Evolutionary conservation across 352 stramenopile species (phyloP).

Genomic region (Phytopythium boreale): DNA sequence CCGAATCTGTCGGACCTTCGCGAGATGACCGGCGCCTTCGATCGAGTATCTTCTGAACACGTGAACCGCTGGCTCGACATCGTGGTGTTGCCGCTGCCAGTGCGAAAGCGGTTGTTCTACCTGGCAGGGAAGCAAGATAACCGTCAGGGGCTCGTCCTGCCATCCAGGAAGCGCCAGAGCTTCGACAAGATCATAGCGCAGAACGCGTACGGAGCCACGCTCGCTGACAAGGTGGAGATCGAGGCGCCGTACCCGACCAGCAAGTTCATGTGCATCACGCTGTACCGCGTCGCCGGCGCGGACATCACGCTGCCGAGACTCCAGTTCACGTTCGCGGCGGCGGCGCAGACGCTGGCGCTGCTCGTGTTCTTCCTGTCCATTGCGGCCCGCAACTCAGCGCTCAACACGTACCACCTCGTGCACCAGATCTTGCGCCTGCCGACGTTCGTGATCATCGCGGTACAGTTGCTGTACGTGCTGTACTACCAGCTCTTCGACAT

Average conservation of each 20-base stretch:
- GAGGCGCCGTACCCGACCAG: constrained; percentile 13
- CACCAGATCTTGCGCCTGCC: constrained; percentile 28
- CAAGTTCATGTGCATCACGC: constrained; percentile 21
- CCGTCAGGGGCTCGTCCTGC: constrained; percentile 21
- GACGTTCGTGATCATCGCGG: constrained; percentile 33
- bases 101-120: constrained; percentile 27
- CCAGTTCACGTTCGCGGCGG: constrained; percentile 34
- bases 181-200: constrained; percentile 31
- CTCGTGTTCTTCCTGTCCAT: constrained; percentile 24
- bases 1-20: constrained; percentile 14
- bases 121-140: constrained; percentile 17
- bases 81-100: constrained; percentile 17
- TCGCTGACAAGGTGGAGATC: constrained; percentile 30
- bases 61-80: constrained; percentile 23
- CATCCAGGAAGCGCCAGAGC: constrained; percentile 25
- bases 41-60: constrained; percentile 3
- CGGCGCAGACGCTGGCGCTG: constrained; percentile 25
- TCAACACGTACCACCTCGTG: constrained; percentile 31
- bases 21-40: constrained; percentile 15
- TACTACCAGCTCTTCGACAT: constrained; percentile 44
- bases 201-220: constrained; percentile 23
- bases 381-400: constrained; percentile 15
- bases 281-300: constrained; percentile 29
- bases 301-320: constrained; percentile 23
- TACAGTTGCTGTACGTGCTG: constrained; percentile 32